phyloP scores from a whole-genome alignment of 306 rosid species.

The Senna siamea region DNA sequence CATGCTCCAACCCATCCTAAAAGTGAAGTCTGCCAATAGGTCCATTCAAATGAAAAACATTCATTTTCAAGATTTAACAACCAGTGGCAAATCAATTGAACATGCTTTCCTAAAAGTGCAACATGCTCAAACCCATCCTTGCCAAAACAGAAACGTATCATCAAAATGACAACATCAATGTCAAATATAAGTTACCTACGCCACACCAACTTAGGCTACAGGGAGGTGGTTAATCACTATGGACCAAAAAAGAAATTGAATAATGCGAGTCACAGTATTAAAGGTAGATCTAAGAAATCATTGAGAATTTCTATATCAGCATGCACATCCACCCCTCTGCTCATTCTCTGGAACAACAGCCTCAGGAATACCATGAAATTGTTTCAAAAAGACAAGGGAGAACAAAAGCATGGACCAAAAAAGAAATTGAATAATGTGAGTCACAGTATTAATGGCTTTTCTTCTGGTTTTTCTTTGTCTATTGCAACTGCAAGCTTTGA shows the following conservation, averaged over 20 bases:
- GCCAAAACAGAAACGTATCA: slow-evolving; percentile 39
- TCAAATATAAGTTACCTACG: slow-evolving; percentile 32
- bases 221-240: neutral
- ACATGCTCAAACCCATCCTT: slow-evolving; percentile 44
- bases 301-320: slow-evolving; percentile 40
- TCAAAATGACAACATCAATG: slow-evolving; percentile 26
- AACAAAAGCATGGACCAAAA: neutral
- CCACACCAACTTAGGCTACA: slow-evolving; percentile 44
- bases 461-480: too few species aligned
- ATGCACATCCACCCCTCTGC: slow-evolving; percentile 66
- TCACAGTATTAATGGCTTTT: too few species aligned
- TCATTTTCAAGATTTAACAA: slow-evolving; percentile 16
- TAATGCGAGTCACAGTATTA: slow-evolving; percentile 2
- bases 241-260: slow-evolving; percentile 32
- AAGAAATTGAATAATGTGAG: too few species aligned
- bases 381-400: slow-evolving; percentile 1
- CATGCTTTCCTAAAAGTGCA: slow-evolving; percentile 35
- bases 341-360: slow-evolving; percentile 57
- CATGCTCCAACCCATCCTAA: too few species aligned
- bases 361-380: slow-evolving; percentile 69
- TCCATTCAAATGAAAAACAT: too few species aligned
- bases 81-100: slow-evolving; percentile 35
- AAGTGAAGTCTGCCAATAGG: too few species aligned
- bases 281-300: neutral
- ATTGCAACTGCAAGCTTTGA: too few species aligned